A percentile compares a stretch with the other conserved stretches of the same genome.
phyloP scores from a whole-genome alignment of 2,329 filamentous ascomycete species.

The Fusarium subtropicale region DNA sequence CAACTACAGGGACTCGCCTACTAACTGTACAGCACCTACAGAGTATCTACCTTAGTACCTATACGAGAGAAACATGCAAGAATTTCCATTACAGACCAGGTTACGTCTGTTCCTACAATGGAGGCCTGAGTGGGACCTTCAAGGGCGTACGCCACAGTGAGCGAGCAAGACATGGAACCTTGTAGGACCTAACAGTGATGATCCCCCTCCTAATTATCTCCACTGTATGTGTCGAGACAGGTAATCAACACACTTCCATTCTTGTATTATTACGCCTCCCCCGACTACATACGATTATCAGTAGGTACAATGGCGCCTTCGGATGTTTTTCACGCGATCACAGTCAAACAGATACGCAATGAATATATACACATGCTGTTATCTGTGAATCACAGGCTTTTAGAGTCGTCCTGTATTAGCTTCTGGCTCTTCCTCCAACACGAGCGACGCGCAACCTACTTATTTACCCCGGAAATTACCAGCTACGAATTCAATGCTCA shows the following conservation, averaged over 20 bases:
- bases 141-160: conserved; percentile 16
- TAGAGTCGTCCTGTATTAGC: not conserved
- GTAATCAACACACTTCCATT: conserved; percentile 12
- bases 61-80: conserved; percentile 15
- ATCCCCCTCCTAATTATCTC: conserved; percentile 19
- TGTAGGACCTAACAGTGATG: not conserved
- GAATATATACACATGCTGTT: conserved; percentile 2
- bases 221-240: not conserved
- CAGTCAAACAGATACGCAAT: conserved; percentile 1
- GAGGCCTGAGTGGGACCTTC: conserved; percentile 1
- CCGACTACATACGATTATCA: not conserved
- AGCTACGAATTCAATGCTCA: not conserved
- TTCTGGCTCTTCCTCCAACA: conserved; percentile 6
- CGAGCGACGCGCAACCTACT: conserved; percentile 5
- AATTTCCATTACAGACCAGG: conserved; percentile 2
- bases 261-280: not conserved
- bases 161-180: conserved; percentile 6
- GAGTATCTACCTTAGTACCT: not conserved
- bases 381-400: not conserved
- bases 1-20: not conserved
- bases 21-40: not conserved
- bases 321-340: not conserved
- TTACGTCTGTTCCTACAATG: not conserved
- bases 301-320: not conserved
- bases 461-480: conserved; percentile 15